Base-by-base conservation (phyloP, 768 basidiomycete genomes). In the Phanerochaete sordida region DNA sequence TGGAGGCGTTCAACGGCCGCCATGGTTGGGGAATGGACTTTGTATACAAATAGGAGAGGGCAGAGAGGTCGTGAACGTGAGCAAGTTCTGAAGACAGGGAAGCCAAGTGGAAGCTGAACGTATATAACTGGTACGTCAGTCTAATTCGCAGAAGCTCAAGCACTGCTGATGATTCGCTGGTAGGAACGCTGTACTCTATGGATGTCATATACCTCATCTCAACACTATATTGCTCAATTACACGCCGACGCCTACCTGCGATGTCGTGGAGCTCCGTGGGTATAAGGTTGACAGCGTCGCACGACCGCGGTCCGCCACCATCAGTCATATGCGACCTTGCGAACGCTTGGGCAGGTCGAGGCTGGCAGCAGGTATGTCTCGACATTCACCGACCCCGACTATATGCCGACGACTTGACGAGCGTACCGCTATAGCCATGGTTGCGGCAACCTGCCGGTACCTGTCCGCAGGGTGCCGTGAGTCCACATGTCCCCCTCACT, bases 11-110 rank as follows among this genome's bases (percentile, higher is more conserved):
- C 52, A 27, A 19, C 46, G 60, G n/a, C 61, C 62, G 8, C 73
- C 75, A 1, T 86, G 85, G 85, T 56, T 68, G 13, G 82, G 80
- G 8, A 78, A 73, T 26, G 79, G 84, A 2, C 70, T 91, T 44
- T 74, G 73, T 13, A 70, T 92, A 26, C 70, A 76, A 19, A 78
- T 93, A 33, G 84, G 84, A 62, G 76, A 81, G 60, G 69, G 75
- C 15, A 80, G 90, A 62, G 74, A 77, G 35, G 71, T 87, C 19
- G 64, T 82, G 5, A 62, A 68, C 7, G 74, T 75, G 11, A 69
- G 73, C 50, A 64, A 53, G 23, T 84, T 84, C 68, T 88, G 27
- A 50, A 11, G 19, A 19, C 19, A 43, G 8, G 39, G 11, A 43
- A 43, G 19, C 4, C 19, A 19, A 43, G 4, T 43, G 4, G 8